Evolutionary conservation across 352 stramenopile species (phyloP), one percentile per base, ranked within the genome.

Genomic region (Globisporangium apiculatum): DNA sequence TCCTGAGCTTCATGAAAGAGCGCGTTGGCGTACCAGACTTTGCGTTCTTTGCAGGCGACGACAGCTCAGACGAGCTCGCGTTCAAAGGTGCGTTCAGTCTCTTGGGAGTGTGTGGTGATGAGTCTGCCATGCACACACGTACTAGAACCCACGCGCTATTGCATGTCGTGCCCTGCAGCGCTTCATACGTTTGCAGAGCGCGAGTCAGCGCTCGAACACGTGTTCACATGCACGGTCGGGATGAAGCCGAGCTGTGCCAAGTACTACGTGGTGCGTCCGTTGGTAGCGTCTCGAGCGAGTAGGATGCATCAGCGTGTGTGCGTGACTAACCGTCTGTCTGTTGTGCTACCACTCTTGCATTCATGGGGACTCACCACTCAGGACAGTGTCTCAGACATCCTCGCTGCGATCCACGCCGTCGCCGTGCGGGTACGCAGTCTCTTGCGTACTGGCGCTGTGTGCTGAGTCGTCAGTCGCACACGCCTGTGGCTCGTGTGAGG

Each of bases 171-270:
- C 41, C 35, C 7, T 10, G 15, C 55, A 91, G 82, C 74, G 50
- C 63, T 90, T 1, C 67, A 81, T 18, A 35, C 67, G 24, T 75
- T 79, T 49, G 68, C 71, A 0, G 69, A 75, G 17, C 53, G 65
- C 5, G 69, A 83, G 5, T 51, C 64, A 4, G 47, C 60, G 18
- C 45, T 79, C 2, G 57, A 80, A 54, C 64, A 95, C 56, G 72
- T 94, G 6, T 89, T 97, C 57, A 98, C 96, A 0, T 96, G 88
- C 60, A 99, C 96, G 0, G 94, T 99, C 3, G 97, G 97, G 1
- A 98, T 98, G 76, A 99, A 99, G 65, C 97, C 96, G 1, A 98
- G 89, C 65, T 83, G 81, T 47, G 97, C 97, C n/a, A 86, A 96
- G 45, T 97, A 82, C 62, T 99, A 98, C 65, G 73, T 99, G 57